Evolutionary conservation across 768 basidiomycete species (phyloP).

Genomic region (Rhizopogon vulgaris): DNA sequence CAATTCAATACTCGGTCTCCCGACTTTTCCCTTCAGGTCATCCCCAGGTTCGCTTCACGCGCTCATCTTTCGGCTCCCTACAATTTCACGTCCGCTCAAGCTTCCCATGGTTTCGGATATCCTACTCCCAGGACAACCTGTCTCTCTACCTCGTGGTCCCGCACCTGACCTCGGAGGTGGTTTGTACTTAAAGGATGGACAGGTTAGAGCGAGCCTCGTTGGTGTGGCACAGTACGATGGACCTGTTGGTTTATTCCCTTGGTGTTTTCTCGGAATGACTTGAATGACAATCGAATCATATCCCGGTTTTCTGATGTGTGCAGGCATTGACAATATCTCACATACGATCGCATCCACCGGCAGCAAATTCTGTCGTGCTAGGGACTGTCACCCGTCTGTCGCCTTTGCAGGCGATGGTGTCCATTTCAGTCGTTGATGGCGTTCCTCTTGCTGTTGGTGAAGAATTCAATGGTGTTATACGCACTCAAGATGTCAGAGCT

Average conservation of each 20-base stretch:
- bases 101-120: constrained; percentile 25
- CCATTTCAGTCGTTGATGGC: constrained; percentile 84
- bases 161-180: constrained; percentile 57
- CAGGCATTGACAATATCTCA: constrained; percentile 62
- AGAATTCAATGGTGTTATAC: constrained; percentile 86
- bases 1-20: neutral
- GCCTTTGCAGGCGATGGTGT: constrained; percentile 74
- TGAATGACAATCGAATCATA: constrained; percentile 10
- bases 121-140: constrained; percentile 76
- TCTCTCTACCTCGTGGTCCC: constrained; percentile 50
- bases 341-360: constrained; percentile 66
- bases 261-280: constrained; percentile 9
- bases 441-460: constrained; percentile 76
- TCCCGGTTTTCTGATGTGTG: neutral
- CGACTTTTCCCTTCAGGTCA: constrained; percentile 9
- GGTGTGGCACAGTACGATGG: constrained; percentile 58
- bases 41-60: neutral
- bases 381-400: constrained; percentile 81
- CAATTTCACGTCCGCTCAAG: neutral
- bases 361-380: constrained; percentile 69
- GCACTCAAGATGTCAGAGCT: constrained; percentile 81
- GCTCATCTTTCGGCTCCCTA: neutral
- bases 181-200: constrained; percentile 56
- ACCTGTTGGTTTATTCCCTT: constrained; percentile 50
- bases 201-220: constrained; percentile 63